phyloP scores from a whole-genome alignment of 2,329 filamentous ascomycete species.

The Aspergillus intermedius region DNA sequence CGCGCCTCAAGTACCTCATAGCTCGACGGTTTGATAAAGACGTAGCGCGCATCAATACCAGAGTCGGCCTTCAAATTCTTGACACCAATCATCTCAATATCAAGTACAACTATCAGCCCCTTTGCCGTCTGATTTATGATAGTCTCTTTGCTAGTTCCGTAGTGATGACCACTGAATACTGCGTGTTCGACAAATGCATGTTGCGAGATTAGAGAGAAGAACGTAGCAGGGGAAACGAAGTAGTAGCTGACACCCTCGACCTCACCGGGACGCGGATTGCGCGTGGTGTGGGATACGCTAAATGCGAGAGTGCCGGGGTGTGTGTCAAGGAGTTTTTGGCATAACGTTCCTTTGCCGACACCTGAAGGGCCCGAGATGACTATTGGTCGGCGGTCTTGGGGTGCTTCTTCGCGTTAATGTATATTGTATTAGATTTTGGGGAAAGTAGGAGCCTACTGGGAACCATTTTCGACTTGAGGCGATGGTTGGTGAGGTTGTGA shows the following conservation, averaged over 20 bases:
- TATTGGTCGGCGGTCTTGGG: conserved; percentile 15
- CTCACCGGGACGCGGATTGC: conserved; percentile 66
- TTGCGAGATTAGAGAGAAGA: conserved; percentile 55
- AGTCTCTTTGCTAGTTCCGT: conserved; percentile 63
- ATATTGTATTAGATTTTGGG: no score
- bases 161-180: conserved; percentile 70
- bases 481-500: no score
- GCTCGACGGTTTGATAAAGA: conserved; percentile 73
- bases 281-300: conserved; percentile 53
- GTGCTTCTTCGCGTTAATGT: neutral
- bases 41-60: conserved; percentile 62
- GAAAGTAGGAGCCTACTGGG: no score
- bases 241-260: conserved; percentile 67
- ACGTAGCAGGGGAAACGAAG: conserved; percentile 58
- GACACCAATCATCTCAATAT: conserved; percentile 87
- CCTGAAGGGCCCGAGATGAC: conserved; percentile 25
- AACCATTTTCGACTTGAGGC: no score
- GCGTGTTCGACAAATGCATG: conserved; percentile 75
- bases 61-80: conserved; percentile 72
- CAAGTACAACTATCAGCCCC: conserved; percentile 62
- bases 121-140: conserved; percentile 11
- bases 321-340: conserved; percentile 20
- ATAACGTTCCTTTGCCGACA: conserved; percentile 25
- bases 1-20: conserved; percentile 63
- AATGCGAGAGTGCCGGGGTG: conserved; percentile 26